Conservation (phyloP, 768 basidiomycete genomes). For the Sporobolomyces pararoseus region DNA sequence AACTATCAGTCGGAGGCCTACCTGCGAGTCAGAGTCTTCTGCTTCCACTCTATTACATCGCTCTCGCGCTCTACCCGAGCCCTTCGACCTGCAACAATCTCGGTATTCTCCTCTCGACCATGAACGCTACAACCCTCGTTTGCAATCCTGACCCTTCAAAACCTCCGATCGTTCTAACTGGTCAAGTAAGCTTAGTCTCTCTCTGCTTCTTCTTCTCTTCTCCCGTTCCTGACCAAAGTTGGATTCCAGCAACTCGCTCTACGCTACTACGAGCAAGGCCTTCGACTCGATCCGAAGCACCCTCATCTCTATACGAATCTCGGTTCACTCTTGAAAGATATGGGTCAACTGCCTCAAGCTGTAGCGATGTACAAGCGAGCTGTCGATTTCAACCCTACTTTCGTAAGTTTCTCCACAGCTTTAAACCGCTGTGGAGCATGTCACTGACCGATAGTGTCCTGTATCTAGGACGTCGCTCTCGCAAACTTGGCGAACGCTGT, state of each 20-base stretch:
- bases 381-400: constrained; percentile 40
- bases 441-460: no score
- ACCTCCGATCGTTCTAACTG: constrained; percentile 24
- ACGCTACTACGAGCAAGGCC: constrained; percentile 54
- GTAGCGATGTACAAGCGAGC: constrained; percentile 47
- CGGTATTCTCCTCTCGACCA: constrained; percentile 54
- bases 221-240: constrained; percentile 20
- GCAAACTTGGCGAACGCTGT: constrained; percentile 58
- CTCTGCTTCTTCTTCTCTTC: not conserved
- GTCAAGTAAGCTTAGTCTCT: constrained; percentile 13
- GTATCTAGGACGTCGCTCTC: constrained; percentile 53
- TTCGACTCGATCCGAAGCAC: constrained; percentile 54
- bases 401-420: constrained; percentile 6
- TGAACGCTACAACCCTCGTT: constrained; percentile 45
- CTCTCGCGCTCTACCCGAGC: constrained; percentile 54
- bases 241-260: constrained; percentile 50
- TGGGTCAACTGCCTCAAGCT: constrained; percentile 53
- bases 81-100: constrained; percentile 57
- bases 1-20: constrained; percentile 31
- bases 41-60: constrained; percentile 56
- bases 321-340: constrained; percentile 57
- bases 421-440: not conserved
- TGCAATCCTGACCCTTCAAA: constrained; percentile 24
- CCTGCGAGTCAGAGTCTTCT: constrained; percentile 49
- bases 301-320: constrained; percentile 58